Percentiles rank a stretch among this genome's conserved stretches.
phyloP scores from a whole-genome alignment of 495 filamentous ascomycete species.

The Oidiodendron maius region DNA sequence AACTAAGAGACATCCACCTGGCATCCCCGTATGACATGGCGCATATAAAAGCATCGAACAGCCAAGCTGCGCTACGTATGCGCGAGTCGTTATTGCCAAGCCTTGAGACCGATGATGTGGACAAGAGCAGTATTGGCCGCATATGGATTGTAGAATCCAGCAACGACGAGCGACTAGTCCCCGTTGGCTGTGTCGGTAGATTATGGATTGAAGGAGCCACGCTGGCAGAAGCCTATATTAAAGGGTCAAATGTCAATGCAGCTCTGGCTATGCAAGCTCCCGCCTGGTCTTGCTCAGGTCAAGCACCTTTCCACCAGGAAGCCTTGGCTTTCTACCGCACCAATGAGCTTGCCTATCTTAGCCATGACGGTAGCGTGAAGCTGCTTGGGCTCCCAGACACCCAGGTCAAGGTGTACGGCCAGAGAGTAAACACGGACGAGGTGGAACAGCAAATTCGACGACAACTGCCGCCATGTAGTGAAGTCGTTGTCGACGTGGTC shows the following conservation, averaged over 20 bases:
- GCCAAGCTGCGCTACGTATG: too few relatives aligned
- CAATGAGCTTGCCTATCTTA: slow-evolving; percentile 16
- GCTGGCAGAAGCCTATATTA: slow-evolving; percentile 46
- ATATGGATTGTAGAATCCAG: slow-evolving; percentile 53
- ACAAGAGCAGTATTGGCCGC: too few relatives aligned
- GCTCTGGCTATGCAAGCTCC: slow-evolving; percentile 28
- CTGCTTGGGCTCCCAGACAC: slow-evolving; percentile 25
- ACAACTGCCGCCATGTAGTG: too few relatives aligned
- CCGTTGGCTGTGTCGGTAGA: slow-evolving; percentile 55
- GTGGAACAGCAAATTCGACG: slow-evolving; percentile 40
- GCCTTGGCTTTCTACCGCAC: slow-evolving; percentile 50
- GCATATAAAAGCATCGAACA: too few relatives aligned
- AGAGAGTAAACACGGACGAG: slow-evolving; percentile 26
- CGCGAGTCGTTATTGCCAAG: too few relatives aligned
- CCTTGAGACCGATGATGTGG: too few relatives aligned
- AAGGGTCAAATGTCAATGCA: slow-evolving; percentile 7
- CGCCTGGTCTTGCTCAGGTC: slow-evolving; percentile 8
- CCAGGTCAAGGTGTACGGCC: slow-evolving; percentile 26
- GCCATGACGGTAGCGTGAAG: slow-evolving; percentile 35
- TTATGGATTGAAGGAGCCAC: slow-evolving; percentile 55
- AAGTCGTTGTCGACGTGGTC: too few relatives aligned
- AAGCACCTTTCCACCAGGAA: background rate
- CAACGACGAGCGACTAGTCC: slow-evolving; percentile 47
- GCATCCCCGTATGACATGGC: too few relatives aligned
- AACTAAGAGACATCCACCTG: too few relatives aligned